Conservation (phyloP, 768 basidiomycete genomes). For the Mycena crocata region DNA sequence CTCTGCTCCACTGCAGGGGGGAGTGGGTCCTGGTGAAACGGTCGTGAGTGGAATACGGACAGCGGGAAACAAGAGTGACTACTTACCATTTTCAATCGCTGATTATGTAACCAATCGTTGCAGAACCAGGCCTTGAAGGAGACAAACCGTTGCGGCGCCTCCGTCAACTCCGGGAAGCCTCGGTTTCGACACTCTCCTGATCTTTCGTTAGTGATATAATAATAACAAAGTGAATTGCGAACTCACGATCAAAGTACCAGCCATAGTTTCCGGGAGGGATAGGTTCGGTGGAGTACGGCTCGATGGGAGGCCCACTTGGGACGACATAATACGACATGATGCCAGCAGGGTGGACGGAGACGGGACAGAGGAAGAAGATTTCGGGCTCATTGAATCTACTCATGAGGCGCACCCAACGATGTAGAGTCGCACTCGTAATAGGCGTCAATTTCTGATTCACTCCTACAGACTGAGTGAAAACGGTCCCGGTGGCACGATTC, state of each 20-base stretch:
- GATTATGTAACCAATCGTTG: not conserved
- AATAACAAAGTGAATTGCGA: no score
- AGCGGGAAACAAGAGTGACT: not conserved
- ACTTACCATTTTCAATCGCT: not conserved
- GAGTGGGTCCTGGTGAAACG: not conserved
- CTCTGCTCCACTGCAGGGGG: not conserved
- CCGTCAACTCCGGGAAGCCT: not conserved
- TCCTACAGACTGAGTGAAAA: no score
- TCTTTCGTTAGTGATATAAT: no score
- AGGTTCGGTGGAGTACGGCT: not conserved
- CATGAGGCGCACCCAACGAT: not conserved
- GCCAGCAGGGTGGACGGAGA: not conserved
- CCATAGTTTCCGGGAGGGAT: conserved; percentile 13
- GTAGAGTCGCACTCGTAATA: not conserved
- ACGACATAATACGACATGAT: not conserved
- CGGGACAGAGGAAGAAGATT: conserved; percentile 1
- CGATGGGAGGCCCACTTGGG: not conserved
- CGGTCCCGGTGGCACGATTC: no score
- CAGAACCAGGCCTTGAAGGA: not conserved
- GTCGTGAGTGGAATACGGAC: no score
- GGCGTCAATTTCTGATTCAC: not conserved
- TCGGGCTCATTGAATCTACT: not conserved
- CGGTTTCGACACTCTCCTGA: not conserved
- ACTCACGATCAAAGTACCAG: conserved; percentile 6
- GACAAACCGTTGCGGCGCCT: not conserved